Conservation (phyloP, 768 basidiomycete species). For the Suillus subalutaceus region DNA sequence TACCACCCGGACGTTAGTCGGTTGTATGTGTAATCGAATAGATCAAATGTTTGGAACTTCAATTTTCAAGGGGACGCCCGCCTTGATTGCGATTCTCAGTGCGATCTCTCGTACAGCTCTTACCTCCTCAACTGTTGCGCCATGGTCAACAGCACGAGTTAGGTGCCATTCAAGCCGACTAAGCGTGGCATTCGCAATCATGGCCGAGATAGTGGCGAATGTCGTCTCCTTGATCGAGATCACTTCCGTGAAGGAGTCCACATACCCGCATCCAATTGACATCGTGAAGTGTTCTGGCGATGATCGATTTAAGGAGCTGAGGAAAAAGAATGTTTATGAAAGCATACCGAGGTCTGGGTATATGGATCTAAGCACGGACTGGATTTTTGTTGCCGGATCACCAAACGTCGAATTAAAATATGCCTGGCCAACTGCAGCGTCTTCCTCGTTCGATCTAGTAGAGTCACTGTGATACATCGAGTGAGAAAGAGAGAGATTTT, state of each 20-base stretch:
- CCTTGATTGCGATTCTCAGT: slow-evolving; percentile 49
- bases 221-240: slow-evolving; percentile 57
- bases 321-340: background rate
- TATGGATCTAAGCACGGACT: slow-evolving; percentile 46
- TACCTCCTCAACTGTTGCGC: slow-evolving; percentile 57
- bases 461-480: slow-evolving; percentile 39
- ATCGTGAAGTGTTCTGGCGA: slow-evolving; percentile 54
- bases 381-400: slow-evolving; percentile 52
- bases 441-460: slow-evolving; percentile 44
- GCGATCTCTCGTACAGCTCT: slow-evolving; percentile 57
- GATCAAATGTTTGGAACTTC: slow-evolving; percentile 49
- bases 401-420: slow-evolving; percentile 58
- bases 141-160: slow-evolving; percentile 53
- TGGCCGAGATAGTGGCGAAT: slow-evolving; percentile 58
- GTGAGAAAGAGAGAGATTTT: background rate
- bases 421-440: slow-evolving; percentile 42
- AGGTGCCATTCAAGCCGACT: slow-evolving; percentile 70
- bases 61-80: slow-evolving; percentile 55
- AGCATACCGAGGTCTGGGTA: slow-evolving; percentile 68
- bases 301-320: slow-evolving; percentile 2
- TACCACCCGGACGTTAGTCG: background rate
- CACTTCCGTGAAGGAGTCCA: slow-evolving; percentile 51
- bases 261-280: slow-evolving; percentile 57
- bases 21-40: background rate
- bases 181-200: slow-evolving; percentile 64